Evolutionary conservation across 345 rosid genomes (phyloP).

Genomic region (Tarenaya hassleriana): DNA sequence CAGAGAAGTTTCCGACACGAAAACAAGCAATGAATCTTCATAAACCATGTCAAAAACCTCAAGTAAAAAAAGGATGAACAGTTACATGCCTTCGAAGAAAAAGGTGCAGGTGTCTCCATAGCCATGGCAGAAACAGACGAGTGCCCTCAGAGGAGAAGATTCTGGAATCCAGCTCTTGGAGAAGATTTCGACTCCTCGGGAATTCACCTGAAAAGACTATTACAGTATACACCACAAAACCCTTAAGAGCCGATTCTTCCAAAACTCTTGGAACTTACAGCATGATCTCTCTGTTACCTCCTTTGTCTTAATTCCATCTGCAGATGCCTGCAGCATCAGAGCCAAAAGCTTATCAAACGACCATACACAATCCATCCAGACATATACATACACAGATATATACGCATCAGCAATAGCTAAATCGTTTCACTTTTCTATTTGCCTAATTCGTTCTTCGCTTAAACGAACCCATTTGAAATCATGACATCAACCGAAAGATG

Average conservation of each 20-base stretch:
- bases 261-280: slow-evolving; percentile 6
- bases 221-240: slow-evolving; percentile 14
- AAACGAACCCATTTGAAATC: not conserved
- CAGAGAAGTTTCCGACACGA: slow-evolving; percentile 10
- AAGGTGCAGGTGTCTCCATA: slow-evolving; percentile 98
- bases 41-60: too few species aligned
- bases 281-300: slow-evolving; percentile 53
- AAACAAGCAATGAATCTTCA: slow-evolving; percentile 12
- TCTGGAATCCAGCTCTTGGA: slow-evolving; percentile 84
- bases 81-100: slow-evolving; percentile 86
- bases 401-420: too few species aligned
- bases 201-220: slow-evolving; percentile 74
- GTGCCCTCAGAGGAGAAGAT: slow-evolving; percentile 50
- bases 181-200: slow-evolving; percentile 84
- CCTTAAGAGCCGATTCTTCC: not conserved
- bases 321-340: slow-evolving; percentile 50
- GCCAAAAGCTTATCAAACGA: not conserved
- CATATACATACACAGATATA: too few species aligned
- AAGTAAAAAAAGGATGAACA: not conserved
- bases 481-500: not conserved
- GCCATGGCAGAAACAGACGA: slow-evolving; percentile 87
- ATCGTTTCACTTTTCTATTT: not conserved
- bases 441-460: too few species aligned
- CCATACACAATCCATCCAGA: too few species aligned
- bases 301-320: slow-evolving; percentile 51